These are phyloP conservation scores for Alternaria metachromatica DNA, from an alignment of 2,329 filamentous ascomycete species.

Conservation along the genomic window DNA sequence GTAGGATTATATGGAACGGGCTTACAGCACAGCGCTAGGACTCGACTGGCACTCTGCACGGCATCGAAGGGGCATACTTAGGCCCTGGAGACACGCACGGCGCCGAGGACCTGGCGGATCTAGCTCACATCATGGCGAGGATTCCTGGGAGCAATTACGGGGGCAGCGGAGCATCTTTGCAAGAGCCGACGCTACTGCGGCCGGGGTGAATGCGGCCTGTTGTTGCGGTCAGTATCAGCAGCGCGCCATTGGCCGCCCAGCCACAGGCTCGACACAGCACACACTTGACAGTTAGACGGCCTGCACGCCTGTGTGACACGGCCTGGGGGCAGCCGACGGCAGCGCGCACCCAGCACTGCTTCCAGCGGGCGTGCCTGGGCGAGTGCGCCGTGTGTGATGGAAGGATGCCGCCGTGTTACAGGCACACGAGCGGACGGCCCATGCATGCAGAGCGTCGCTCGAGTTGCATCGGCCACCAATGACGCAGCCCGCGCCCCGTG, in stretches of 20 bases:
- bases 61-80: conserved; percentile 3
- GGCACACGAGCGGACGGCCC: not conserved
- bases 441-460: not conserved
- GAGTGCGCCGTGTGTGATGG: not conserved
- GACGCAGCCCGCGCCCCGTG: conserved; percentile 18
- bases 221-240: conserved; percentile 24
- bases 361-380: not conserved
- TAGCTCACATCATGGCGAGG: conserved; percentile 25
- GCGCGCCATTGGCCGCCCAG: conserved; percentile 19
- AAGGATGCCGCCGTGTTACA: not conserved
- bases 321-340: not conserved
- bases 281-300: conserved; percentile 16
- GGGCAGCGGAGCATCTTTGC: conserved; percentile 21
- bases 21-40: conserved; percentile 15
- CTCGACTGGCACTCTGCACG: conserved; percentile 11
- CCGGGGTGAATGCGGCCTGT: conserved; percentile 11
- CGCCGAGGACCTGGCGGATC: conserved; percentile 30
- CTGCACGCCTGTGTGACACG: conserved; percentile 5
- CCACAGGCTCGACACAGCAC: conserved; percentile 4
- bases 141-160: conserved; percentile 26
- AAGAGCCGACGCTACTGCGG: conserved; percentile 19
- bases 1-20: conserved; percentile 24
- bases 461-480: conserved; percentile 10
- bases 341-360: not conserved
- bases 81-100: conserved; percentile 10